Base-by-base conservation (phyloP, 805 yeast species). In the Schizosaccharomyces octosporus region DNA sequence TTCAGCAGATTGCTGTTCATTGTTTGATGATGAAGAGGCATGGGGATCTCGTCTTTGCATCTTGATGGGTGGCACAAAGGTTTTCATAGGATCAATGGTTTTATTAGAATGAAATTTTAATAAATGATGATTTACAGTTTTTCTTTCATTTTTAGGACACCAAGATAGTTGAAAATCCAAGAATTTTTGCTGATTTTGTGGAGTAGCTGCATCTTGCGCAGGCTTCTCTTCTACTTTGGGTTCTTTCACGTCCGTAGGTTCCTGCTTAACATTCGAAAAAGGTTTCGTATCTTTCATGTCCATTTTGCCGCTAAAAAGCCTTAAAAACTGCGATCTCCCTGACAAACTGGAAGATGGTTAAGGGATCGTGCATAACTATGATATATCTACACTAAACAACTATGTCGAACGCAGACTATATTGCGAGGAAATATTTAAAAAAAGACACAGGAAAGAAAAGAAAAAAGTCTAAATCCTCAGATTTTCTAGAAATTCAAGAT, bases 351-450 rank as follows among this genome's bases (percentile, higher is more conserved):
- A 29, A 24, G 36, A 29, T 24, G 32, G 57, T 29, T 24, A 51
- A 21, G 39, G n/a, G n/a, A 45, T 19, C 11, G 36, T 17, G 57
- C 57, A 17, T 29, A 51, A 29, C n/a, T 51, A 24, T 17, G 57
- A 21, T 24, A 36, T 17, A 51, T 21, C n/a, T 51, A 29, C 36
- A 21, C 36, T 24, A 17, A 51, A 29, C 57, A 21, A 21, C n/a
- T 51, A 51, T 51, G 63, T 74, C 74, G 61, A 71, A 74, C 62
- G 72, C 75, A 63, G 78, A 74, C 60, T 79, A 78, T 63, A 68
- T 79, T 51, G 70, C 75, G 6, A 73, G 75, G 64, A 74, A 74
- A 45, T 79, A 79, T 62, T 71, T 77, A 24, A 63, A 69, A 5
- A 64, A 68, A 11, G 71, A 69, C 24, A 65, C 48, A 21, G 48